Percentiles rank a stretch among this genome's conserved stretches.
Evolutionary conservation across 225 moss, liverwort and hornwort species (phyloP).

Genomic region (Climacium dendroides): DNA sequence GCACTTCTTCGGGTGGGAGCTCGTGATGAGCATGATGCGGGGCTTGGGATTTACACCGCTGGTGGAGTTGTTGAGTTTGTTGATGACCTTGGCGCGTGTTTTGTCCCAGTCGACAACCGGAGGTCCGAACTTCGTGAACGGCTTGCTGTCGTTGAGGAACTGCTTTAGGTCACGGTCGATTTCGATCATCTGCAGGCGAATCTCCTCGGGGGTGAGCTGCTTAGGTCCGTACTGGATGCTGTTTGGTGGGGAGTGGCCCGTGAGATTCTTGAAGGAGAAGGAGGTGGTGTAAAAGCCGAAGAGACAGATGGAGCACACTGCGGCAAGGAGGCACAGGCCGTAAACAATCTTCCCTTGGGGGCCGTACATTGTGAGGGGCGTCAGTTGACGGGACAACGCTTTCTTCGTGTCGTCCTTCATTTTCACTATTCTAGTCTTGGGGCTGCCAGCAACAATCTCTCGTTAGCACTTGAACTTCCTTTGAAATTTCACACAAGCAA

Average conservation of each 20-base stretch:
- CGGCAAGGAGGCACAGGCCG: conserved; percentile 3
- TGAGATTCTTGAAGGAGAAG: background rate
- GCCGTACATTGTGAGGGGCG: background rate
- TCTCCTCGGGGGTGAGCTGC: conserved; percentile 13
- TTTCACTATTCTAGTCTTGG: background rate
- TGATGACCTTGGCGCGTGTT: background rate
- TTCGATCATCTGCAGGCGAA: background rate
- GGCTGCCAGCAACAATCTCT: background rate
- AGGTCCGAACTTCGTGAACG: conserved; percentile 40
- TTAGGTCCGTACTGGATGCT: conserved; percentile 4
- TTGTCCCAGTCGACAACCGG: conserved; percentile 14
- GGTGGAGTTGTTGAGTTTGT: conserved; percentile 12
- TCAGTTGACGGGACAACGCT: background rate
- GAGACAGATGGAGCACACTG: conserved; percentile 6
- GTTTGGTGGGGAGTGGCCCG: background rate
- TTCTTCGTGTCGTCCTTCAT: conserved; percentile 39
- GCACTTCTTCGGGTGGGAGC: conserved; percentile 34
- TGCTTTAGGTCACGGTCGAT: background rate
- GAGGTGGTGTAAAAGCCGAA: background rate
- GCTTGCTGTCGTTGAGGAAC: conserved; percentile 16
- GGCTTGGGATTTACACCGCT: conserved; percentile 21
- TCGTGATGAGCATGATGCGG: conserved; percentile 36
- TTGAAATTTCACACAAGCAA: background rate
- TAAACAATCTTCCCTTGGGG: background rate
- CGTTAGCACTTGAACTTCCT: background rate